Percentiles rank a stretch among this genome's conserved stretches.
These are phyloP conservation scores for Seiridium unicorne DNA, from an alignment of 2,329 filamentous ascomycete genomes.

Conservation along the genomic window DNA sequence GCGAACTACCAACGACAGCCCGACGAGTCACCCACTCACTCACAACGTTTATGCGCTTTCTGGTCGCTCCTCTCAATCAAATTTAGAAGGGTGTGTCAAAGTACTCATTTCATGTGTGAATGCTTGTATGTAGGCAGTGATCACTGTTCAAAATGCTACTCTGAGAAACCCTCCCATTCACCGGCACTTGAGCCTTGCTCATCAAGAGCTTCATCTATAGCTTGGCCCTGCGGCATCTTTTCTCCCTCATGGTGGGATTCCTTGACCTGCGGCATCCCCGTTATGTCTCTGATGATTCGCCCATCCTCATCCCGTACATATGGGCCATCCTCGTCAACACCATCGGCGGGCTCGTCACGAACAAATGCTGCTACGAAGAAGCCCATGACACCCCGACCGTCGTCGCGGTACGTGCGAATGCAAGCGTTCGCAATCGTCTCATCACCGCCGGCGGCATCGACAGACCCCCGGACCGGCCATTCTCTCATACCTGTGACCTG, in stretches of 20 bases:
- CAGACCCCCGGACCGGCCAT: conserved; percentile 69
- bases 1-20: no score
- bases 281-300: conserved; percentile 42
- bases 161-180: conserved; percentile 32
- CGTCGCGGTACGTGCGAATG: conserved; percentile 77
- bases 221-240: no score
- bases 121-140: neutral
- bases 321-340: conserved; percentile 21
- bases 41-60: no score
- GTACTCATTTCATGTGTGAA: neutral
- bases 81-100: no score
- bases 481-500: conserved; percentile 74
- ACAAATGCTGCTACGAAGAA: conserved; percentile 94
- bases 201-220: conserved; percentile 10
- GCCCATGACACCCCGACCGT: conserved; percentile 83
- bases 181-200: conserved; percentile 18
- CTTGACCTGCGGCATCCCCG: conserved; percentile 29
- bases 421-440: conserved; percentile 67
- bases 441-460: conserved; percentile 47
- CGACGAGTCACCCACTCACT: no score
- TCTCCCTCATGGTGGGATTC: no score
- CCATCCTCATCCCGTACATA: conserved; percentile 48
- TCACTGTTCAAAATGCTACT: conserved; percentile 17
- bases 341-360: conserved; percentile 41
- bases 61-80: no score